These are phyloP conservation scores for Botryotinia narcissicola DNA, from an alignment of 2,329 filamentous ascomycete species.

Conservation along the genomic window DNA sequence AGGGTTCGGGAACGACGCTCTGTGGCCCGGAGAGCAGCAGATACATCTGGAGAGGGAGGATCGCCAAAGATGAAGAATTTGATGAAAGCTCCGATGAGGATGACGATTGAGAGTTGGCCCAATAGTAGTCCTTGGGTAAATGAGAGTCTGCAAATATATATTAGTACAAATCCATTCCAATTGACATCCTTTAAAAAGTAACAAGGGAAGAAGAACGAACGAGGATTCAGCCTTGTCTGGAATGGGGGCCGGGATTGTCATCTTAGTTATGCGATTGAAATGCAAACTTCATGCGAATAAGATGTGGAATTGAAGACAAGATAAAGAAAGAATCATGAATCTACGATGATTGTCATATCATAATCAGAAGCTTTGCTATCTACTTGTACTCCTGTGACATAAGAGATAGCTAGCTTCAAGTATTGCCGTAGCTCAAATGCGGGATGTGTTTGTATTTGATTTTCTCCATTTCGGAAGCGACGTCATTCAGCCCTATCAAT, in stretches of 20 bases:
- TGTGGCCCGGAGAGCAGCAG: constrained; percentile 70
- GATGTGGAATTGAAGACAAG: background rate
- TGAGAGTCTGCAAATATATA: constrained; percentile 59
- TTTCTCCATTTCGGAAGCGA: constrained; percentile 15
- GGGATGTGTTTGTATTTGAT: background rate
- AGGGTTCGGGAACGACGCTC: constrained; percentile 71
- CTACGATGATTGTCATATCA: background rate
- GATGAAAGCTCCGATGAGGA: constrained; percentile 92
- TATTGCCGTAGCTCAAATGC: background rate
- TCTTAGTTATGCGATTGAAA: constrained; percentile 1
- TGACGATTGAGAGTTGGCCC: constrained; percentile 87
- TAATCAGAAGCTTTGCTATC: background rate
- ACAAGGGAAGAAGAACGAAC: constrained; percentile 37
- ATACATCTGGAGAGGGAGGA: constrained; percentile 77
- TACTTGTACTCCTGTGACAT: background rate
- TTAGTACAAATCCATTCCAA: constrained; percentile 2
- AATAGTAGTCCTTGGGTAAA: constrained; percentile 93
- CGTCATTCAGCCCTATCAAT: constrained; percentile 16
- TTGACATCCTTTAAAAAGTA: constrained; percentile 13
- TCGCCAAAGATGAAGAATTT: constrained; percentile 99
- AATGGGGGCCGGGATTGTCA: constrained; percentile 17
- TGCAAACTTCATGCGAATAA: background rate
- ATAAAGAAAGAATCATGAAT: background rate
- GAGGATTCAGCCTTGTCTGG: constrained; percentile 41
- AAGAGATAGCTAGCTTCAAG: background rate